A percentile compares a stretch with the other conserved stretches of the same genome.
Conservation (phyloP, 768 basidiomycete species). For the Vararia minispora region DNA sequence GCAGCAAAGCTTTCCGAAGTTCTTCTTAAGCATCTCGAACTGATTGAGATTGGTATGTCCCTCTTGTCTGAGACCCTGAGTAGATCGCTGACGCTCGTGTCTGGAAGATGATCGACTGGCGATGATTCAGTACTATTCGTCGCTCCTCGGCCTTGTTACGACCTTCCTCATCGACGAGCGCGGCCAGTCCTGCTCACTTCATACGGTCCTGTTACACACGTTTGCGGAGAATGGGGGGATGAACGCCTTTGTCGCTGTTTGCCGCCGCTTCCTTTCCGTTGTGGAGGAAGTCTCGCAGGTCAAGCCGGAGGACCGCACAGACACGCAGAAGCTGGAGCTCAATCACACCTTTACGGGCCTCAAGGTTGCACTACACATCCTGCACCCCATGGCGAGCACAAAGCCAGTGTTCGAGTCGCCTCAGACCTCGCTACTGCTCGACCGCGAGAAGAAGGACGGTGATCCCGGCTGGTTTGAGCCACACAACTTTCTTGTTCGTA, state of each 20-base stretch:
- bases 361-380: slow-evolving; percentile 69
- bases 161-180: slow-evolving; percentile 62
- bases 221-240: slow-evolving; percentile 68
- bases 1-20: slow-evolving; percentile 61
- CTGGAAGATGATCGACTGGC: slow-evolving; percentile 28
- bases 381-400: slow-evolving; percentile 66
- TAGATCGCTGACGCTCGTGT: not conserved
- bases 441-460: slow-evolving; percentile 69
- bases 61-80: not conserved
- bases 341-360: slow-evolving; percentile 70
- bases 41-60: slow-evolving; percentile 40
- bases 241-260: slow-evolving; percentile 50
- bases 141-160: slow-evolving; percentile 41
- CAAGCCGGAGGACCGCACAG: slow-evolving; percentile 44
- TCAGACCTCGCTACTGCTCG: slow-evolving; percentile 63
- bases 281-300: slow-evolving; percentile 43
- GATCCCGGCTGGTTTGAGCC: slow-evolving; percentile 77
- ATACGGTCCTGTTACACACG: slow-evolving; percentile 71
- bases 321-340: slow-evolving; percentile 49
- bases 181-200: slow-evolving; percentile 60
- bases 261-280: slow-evolving; percentile 39
- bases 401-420: slow-evolving; percentile 77
- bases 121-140: slow-evolving; percentile 39
- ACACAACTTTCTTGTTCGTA: slow-evolving; percentile 74
- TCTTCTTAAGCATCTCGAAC: slow-evolving; percentile 57